phyloP scores from a whole-genome alignment of 148 eudicot genomes.

The Pouteria glomerata region DNA sequence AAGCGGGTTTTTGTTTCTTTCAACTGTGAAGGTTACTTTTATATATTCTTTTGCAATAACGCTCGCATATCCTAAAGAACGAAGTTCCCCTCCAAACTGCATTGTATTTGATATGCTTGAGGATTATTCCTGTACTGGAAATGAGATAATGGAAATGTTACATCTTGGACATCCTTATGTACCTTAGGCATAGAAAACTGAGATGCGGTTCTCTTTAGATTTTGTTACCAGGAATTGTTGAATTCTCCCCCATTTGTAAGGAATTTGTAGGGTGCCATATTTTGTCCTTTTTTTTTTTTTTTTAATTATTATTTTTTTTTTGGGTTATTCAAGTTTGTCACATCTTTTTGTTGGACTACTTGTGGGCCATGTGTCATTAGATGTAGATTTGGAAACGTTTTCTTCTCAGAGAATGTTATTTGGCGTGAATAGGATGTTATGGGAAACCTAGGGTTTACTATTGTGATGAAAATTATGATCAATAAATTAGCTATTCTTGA shows the following conservation, averaged over 20 bases:
- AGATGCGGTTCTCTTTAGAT: conserved; percentile 4
- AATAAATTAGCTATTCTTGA: too few relatives aligned
- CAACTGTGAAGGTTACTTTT: not conserved
- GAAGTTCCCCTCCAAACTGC: not conserved
- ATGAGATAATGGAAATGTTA: not conserved
- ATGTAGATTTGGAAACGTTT: too few relatives aligned
- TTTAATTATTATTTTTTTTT: too few relatives aligned
- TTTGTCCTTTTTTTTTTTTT: not conserved
- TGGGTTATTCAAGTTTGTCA: too few relatives aligned
- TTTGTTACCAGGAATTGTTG: conserved; percentile 4
- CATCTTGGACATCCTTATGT: not conserved
- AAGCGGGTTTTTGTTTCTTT: not conserved
- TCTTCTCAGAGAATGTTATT: too few relatives aligned
- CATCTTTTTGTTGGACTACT: too few relatives aligned
- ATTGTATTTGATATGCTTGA: not conserved
- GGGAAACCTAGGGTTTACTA: too few relatives aligned
- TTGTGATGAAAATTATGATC: too few relatives aligned
- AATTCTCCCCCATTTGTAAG: not conserved
- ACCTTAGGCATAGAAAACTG: not conserved
- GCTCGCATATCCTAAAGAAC: not conserved
- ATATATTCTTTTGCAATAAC: conserved; percentile 17
- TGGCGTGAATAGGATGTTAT: too few relatives aligned
- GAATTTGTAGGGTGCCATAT: conserved; percentile 2
- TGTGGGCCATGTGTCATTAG: too few relatives aligned
- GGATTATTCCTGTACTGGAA: not conserved